phyloP scores from a whole-genome alignment of 306 rosid species.

The Comarum palustre region DNA sequence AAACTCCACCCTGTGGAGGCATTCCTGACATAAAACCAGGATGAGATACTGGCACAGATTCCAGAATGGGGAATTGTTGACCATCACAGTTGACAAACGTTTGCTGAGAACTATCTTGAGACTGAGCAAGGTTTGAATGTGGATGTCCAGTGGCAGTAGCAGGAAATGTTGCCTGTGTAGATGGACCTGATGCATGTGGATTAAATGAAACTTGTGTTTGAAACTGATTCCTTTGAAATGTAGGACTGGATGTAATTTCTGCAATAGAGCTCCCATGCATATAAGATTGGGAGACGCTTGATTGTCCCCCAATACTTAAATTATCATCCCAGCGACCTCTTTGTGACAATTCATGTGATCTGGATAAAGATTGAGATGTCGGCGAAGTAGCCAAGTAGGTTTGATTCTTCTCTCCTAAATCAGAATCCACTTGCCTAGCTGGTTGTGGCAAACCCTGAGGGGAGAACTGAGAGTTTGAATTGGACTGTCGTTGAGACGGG shows the following conservation, averaged over 20 bases:
- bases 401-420: conserved; percentile 33
- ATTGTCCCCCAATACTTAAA: conserved; percentile 20
- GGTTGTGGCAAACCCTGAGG: conserved; percentile 34
- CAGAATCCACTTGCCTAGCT: conserved; percentile 29
- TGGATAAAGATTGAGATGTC: conserved; percentile 25
- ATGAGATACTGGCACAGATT: conserved; percentile 34
- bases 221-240: conserved; percentile 36
- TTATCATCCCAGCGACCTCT: conserved; percentile 43
- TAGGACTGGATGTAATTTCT: conserved; percentile 36
- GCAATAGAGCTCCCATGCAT: conserved; percentile 29
- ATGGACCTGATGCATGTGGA: conserved; percentile 24
- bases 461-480: conserved; percentile 28
- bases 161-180: conserved; percentile 33
- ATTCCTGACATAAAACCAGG: conserved; percentile 26
- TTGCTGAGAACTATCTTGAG: conserved; percentile 37
- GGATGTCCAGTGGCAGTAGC: conserved; percentile 29
- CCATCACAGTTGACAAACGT: conserved; percentile 16
- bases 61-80: conserved; percentile 40
- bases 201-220: conserved; percentile 31
- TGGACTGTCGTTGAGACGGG: conserved; percentile 36
- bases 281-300: conserved; percentile 29
- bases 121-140: conserved; percentile 25
- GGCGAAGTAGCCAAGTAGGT: conserved; percentile 30
- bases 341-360: conserved; percentile 33
- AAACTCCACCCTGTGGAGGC: conserved; percentile 35